Percentiles rank a stretch among this genome's conserved stretches.
These are phyloP conservation scores for Epichloe gansuensis DNA, from an alignment of 2,329 filamentous ascomycete species.

Conservation along the genomic window DNA sequence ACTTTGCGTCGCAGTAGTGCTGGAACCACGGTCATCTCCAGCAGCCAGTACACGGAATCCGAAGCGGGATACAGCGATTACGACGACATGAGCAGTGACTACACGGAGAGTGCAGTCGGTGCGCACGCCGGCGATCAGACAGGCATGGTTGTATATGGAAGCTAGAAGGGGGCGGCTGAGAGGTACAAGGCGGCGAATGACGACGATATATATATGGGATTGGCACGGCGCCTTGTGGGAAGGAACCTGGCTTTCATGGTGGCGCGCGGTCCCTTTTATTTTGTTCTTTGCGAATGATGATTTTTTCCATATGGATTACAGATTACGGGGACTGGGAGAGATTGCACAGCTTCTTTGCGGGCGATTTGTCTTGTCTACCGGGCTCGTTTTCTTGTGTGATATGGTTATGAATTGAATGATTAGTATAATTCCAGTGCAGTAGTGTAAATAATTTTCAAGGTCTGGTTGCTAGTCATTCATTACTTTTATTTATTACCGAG, in stretches of 20 bases:
- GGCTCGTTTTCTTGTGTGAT: not conserved
- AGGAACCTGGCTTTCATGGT: not conserved
- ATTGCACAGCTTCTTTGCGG: not conserved
- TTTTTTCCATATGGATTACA: not conserved
- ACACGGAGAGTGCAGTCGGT: slow-evolving; percentile 31
- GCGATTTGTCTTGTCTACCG: not conserved
- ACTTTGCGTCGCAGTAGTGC: slow-evolving; percentile 36
- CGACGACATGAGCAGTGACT: slow-evolving; percentile 34
- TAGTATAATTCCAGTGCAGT: not conserved
- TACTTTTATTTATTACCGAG: too few species aligned
- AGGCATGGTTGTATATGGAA: slow-evolving; percentile 24
- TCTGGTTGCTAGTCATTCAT: too few species aligned
- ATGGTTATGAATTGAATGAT: slow-evolving; percentile 1
- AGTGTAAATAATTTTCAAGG: not conserved
- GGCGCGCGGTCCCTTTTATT: not conserved
- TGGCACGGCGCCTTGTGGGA: not conserved
- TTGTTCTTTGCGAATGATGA: not conserved
- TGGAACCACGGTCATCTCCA: slow-evolving; percentile 35
- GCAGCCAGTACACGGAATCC: slow-evolving; percentile 24
- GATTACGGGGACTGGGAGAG: not conserved
- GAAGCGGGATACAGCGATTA: slow-evolving; percentile 26
- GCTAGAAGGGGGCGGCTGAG: not conserved
- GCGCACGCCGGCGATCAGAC: slow-evolving; percentile 13
- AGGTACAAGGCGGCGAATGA: not conserved
- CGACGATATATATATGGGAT: not conserved